These are phyloP conservation scores for Eucalyptus paniculata DNA, from an alignment of 345 rosid genomes.

Conservation along the genomic window DNA sequence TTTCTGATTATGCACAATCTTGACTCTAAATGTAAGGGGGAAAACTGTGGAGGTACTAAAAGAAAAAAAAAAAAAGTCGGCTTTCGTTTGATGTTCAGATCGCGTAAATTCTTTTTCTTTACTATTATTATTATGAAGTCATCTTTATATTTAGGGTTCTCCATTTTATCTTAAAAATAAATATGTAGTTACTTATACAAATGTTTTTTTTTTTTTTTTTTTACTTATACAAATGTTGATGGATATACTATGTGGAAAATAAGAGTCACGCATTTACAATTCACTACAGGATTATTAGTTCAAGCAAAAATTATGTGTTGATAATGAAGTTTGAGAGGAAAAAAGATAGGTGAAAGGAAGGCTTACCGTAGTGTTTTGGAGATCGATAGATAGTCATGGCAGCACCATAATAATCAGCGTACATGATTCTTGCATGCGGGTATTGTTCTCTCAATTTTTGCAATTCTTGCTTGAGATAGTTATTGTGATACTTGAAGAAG, in stretches of 20 bases:
- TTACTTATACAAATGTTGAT: background rate
- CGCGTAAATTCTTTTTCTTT: no score
- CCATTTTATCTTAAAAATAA: background rate
- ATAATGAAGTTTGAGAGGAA: background rate
- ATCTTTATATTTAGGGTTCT: background rate
- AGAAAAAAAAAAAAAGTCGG: background rate
- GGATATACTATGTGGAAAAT: background rate
- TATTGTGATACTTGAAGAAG: slow-evolving; percentile 36
- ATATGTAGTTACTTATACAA: background rate
- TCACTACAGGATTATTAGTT: background rate
- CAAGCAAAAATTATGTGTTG: background rate
- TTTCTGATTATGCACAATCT: background rate
- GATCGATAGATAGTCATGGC: slow-evolving; percentile 23
- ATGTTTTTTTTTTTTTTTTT: background rate
- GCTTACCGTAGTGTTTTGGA: slow-evolving; percentile 33
- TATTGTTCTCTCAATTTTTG: slow-evolving; percentile 16
- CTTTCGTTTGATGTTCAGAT: background rate
- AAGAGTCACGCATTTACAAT: background rate
- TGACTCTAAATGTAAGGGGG: background rate
- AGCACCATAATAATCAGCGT: slow-evolving; percentile 44
- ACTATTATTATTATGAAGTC: background rate
- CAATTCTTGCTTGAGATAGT: slow-evolving; percentile 23
- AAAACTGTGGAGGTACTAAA: background rate
- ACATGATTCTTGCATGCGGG: slow-evolving; percentile 37
- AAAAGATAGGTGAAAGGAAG: background rate